A percentile compares a stretch with the other conserved stretches of the same genome.
These are phyloP conservation scores for Saccharum spontaneum DNA, from an alignment of 176 grass and related monocot species.

Conservation along the genomic window DNA sequence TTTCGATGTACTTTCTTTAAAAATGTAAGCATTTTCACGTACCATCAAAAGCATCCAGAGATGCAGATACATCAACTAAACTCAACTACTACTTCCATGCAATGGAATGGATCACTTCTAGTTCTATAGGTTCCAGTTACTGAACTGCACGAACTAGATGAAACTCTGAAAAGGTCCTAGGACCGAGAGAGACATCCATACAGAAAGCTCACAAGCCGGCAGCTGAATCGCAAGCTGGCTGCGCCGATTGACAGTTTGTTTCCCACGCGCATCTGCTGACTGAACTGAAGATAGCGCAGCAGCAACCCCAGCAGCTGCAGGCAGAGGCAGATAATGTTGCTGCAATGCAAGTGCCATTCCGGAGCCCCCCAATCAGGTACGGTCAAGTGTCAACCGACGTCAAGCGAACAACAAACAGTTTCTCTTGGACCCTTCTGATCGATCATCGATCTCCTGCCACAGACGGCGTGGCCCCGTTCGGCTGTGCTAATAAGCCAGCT, in stretches of 20 bases:
- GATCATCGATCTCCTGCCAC: not conserved
- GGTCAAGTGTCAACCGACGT: not conserved
- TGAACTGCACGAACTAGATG: not conserved
- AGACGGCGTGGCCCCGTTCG: not conserved
- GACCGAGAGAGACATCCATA: not conserved
- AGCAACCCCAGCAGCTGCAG: not conserved
- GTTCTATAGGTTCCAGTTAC: not conserved
- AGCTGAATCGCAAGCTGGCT: not conserved
- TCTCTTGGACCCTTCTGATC: not conserved
- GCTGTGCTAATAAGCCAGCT: too few species aligned
- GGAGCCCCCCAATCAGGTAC: not conserved
- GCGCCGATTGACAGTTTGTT: not conserved
- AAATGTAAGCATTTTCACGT: not conserved
- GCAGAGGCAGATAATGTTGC: not conserved
- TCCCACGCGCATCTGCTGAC: not conserved
- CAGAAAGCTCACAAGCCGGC: not conserved
- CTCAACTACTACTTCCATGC: not conserved
- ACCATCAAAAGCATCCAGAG: not conserved
- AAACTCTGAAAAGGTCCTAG: not conserved
- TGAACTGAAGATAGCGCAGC: not conserved
- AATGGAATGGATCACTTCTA: not conserved
- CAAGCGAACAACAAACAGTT: not conserved
- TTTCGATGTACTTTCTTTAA: not conserved
- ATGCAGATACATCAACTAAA: constrained; percentile 13
- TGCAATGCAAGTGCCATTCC: not conserved